Conservation (phyloP, 257 asterid species). For the Datura wrightii region DNA sequence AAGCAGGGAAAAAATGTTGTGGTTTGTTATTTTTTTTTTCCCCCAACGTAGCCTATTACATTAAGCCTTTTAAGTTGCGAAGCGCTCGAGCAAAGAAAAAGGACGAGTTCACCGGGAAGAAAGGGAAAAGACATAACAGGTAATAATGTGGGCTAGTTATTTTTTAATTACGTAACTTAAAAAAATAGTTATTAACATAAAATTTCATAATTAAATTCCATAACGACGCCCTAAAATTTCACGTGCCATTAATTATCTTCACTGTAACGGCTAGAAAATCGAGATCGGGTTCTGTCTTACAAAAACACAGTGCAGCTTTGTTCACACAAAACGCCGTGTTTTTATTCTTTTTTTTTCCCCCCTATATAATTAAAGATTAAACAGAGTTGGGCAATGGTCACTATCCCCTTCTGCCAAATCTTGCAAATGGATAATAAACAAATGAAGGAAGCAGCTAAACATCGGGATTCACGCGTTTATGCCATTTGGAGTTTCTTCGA, state of each 20-base stretch:
- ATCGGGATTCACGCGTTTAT: constrained; percentile 8
- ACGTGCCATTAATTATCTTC: background rate
- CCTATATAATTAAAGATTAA: background rate
- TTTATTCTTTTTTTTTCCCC: background rate
- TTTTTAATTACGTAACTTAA: background rate
- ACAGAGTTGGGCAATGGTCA: background rate
- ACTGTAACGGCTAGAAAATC: background rate
- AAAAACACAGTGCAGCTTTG: background rate
- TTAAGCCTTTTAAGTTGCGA: no score
- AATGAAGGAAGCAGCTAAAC: background rate
- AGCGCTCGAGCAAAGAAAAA: no score
- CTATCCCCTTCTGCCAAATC: background rate
- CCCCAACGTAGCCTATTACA: no score
- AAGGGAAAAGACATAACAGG: no score
- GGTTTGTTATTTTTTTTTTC: no score
- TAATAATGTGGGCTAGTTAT: background rate
- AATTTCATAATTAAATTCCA: background rate
- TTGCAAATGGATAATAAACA: background rate
- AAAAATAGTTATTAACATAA: background rate
- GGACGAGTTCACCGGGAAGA: no score
- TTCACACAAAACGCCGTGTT: background rate
- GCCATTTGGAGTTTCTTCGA: background rate
- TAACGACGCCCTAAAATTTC: background rate
- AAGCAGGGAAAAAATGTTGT: no score
- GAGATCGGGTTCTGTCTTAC: background rate